These are phyloP conservation scores for Cystobasidium pallidum DNA, from an alignment of 1,284 basidiomycete genomes.

Conservation along the genomic window DNA sequence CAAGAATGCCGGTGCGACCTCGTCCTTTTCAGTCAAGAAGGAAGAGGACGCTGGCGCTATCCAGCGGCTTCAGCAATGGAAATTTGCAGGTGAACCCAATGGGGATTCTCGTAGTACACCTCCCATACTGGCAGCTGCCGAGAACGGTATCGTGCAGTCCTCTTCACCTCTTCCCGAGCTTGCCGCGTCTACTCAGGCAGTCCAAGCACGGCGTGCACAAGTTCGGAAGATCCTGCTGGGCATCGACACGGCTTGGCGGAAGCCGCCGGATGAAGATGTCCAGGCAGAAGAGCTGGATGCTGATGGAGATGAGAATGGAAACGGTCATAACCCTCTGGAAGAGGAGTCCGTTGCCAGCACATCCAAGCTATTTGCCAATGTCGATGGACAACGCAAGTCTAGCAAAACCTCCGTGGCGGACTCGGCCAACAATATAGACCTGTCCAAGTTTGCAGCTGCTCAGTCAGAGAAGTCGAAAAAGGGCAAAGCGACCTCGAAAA, in stretches of 20 bases:
- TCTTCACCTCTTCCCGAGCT: conserved; percentile 35
- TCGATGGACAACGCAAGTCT: conserved; percentile 1
- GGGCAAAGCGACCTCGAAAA: not conserved
- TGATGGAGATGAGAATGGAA: not conserved
- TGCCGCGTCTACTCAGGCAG: not conserved
- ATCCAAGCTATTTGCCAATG: conserved; percentile 2
- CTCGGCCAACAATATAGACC: not conserved
- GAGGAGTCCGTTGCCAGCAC: conserved; percentile 37
- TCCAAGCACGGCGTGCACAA: conserved; percentile 23
- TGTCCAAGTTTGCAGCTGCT: conserved; percentile 25
- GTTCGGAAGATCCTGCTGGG: conserved; percentile 34
- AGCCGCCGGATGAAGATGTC: conserved; percentile 10
- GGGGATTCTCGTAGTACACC: not conserved
- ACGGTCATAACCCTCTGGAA: conserved; percentile 1
- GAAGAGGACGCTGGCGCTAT: conserved; percentile 10
- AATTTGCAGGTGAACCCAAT: conserved; percentile 14
- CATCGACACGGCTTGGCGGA: conserved; percentile 14
- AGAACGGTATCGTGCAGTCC: not conserved
- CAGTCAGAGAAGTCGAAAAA: not conserved
- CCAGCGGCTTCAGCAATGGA: conserved; percentile 35
- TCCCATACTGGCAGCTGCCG: not conserved
- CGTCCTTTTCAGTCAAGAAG: conserved; percentile 11
- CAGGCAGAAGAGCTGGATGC: not conserved
- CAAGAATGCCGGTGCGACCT: conserved; percentile 5
- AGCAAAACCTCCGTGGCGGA: conserved; percentile 2